phyloP scores from a whole-genome alignment of 768 basidiomycete genomes.

The Trametes sanguinea region DNA sequence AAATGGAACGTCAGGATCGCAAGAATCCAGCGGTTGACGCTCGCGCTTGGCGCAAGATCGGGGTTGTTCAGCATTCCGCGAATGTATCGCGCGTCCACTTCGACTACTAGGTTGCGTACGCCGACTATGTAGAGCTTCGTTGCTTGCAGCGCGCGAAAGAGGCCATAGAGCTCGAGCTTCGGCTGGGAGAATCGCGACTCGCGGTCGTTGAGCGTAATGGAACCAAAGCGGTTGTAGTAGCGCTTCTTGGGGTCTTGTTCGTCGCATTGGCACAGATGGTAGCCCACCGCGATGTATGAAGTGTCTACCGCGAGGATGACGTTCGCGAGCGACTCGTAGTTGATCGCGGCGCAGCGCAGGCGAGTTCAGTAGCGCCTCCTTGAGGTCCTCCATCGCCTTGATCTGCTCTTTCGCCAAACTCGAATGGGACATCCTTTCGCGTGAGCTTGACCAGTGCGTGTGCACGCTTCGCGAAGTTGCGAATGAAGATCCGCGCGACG shows the following conservation, averaged over 20 bases:
- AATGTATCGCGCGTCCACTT: conserved; percentile 34
- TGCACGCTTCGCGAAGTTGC: no score
- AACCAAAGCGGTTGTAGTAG: conserved; percentile 35
- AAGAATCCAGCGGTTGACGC: conserved; percentile 45
- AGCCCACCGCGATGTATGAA: background rate
- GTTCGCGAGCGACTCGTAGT: conserved; percentile 15
- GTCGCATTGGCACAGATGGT: conserved; percentile 12
- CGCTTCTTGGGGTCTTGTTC: conserved; percentile 12
- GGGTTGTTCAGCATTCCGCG: conserved; percentile 35
- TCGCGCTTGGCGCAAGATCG: conserved; percentile 38
- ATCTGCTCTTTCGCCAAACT: no score
- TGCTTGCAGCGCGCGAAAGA: conserved; percentile 20
- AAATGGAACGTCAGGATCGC: conserved; percentile 40
- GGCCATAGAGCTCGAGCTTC: conserved; percentile 32
- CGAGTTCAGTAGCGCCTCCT: background rate
- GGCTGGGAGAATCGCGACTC: conserved; percentile 34
- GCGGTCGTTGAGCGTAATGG: no score
- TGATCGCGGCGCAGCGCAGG: conserved; percentile 19
- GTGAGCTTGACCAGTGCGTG: no score
- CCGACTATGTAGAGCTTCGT: conserved; percentile 32
- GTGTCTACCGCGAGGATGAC: conserved; percentile 29
- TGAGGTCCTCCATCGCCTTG: no score
- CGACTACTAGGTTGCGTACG: conserved; percentile 1
- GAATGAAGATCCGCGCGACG: no score
- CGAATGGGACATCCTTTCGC: no score